These are phyloP conservation scores for Rhodotorula taiwanensis DNA, from an alignment of 768 basidiomycete genomes.

Conservation along the genomic window DNA sequence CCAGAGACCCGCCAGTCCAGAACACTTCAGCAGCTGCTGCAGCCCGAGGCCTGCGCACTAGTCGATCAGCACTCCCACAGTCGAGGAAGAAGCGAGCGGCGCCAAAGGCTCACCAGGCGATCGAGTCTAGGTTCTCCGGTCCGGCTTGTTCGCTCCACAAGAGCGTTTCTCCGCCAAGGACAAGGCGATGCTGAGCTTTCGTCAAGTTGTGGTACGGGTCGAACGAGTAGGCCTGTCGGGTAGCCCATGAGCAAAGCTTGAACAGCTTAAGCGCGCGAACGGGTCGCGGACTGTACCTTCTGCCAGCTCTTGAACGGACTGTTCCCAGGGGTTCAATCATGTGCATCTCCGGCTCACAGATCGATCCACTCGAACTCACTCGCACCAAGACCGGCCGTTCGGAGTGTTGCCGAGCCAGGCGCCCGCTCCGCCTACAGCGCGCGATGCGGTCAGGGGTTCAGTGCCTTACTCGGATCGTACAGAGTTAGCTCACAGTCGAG, in stretches of 20 bases:
- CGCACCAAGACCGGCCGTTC: constrained; percentile 42
- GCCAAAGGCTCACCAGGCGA: constrained; percentile 68
- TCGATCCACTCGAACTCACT: too few relatives aligned
- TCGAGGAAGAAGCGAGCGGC: constrained; percentile 47
- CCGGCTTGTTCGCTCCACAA: constrained; percentile 70
- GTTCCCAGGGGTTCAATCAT: too few relatives aligned
- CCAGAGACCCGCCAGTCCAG: constrained; percentile 55
- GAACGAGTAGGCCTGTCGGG: constrained; percentile 60
- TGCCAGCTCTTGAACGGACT: constrained; percentile 72
- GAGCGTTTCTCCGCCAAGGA: constrained; percentile 68
- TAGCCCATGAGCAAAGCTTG: too few relatives aligned
- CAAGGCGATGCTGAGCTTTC: constrained; percentile 51
- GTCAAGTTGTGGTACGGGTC: constrained; percentile 60
- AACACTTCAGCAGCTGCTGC: constrained; percentile 63
- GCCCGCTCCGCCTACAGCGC: background rate
- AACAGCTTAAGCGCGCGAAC: too few relatives aligned
- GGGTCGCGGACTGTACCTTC: constrained; percentile 10
- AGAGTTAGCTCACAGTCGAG: constrained; percentile 49
- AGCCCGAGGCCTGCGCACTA: constrained; percentile 9
- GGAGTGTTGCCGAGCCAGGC: background rate
- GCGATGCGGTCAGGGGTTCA: background rate
- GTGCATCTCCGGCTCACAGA: too few relatives aligned
- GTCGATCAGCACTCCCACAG: too few relatives aligned
- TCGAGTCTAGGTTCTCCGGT: constrained; percentile 61
- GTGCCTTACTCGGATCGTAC: background rate